These are phyloP conservation scores for Aegle marmelos DNA, from an alignment of 345 rosid genomes.

Conservation along the genomic window DNA sequence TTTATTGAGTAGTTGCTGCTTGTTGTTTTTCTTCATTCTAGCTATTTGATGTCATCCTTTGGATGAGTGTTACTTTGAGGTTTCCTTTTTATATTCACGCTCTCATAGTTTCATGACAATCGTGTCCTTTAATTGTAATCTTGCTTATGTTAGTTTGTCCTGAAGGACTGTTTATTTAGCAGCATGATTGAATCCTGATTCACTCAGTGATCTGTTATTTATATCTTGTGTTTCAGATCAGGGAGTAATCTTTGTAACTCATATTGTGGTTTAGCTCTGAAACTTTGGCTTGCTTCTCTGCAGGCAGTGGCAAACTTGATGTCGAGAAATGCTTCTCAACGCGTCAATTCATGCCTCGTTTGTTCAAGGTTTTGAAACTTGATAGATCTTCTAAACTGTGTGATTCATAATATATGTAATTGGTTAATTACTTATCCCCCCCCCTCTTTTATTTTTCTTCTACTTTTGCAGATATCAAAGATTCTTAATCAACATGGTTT, in stretches of 20 bases:
- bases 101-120: not conserved
- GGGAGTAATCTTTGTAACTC: not conserved
- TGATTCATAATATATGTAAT: not conserved
- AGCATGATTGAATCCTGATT: not conserved
- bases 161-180: not conserved
- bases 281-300: conserved; percentile 19
- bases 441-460: not conserved
- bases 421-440: not conserved
- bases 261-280: conserved; percentile 11
- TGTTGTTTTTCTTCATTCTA: not conserved
- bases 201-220: not conserved
- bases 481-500: conserved; percentile 84
- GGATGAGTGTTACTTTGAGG: not conserved
- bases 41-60: not conserved
- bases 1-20: not conserved
- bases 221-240: not conserved
- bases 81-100: not conserved
- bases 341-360: conserved; percentile 66
- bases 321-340: conserved; percentile 85
- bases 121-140: not conserved
- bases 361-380: conserved; percentile 61
- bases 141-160: not conserved
- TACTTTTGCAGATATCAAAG: conserved; percentile 62
- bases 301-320: conserved; percentile 80
- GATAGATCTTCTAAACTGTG: conserved; percentile 1